A percentile compares a stretch with the other conserved stretches of the same genome.
These are phyloP conservation scores for Cercospora brassicicola DNA, from an alignment of 2,329 filamentous ascomycete species.

Conservation along the genomic window DNA sequence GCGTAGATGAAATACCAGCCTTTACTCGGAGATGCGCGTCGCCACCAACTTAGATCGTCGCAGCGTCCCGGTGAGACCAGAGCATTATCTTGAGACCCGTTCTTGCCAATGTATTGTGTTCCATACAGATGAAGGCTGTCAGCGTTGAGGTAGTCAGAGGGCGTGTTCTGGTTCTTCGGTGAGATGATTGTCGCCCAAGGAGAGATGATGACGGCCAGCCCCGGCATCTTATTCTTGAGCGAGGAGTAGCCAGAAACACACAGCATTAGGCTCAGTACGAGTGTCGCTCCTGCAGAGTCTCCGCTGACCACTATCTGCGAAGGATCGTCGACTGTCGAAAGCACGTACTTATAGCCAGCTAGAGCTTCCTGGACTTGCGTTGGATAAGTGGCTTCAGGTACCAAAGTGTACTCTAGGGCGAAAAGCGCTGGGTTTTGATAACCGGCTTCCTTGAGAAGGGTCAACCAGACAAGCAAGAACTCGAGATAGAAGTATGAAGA, in stretches of 20 bases:
- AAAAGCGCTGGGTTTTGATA: slow-evolving; percentile 77
- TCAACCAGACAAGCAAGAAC: slow-evolving; percentile 72
- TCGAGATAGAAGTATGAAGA: slow-evolving; percentile 82
- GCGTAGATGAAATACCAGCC: slow-evolving; percentile 74
- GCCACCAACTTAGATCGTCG: slow-evolving; percentile 66
- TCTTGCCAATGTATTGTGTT: slow-evolving; percentile 62
- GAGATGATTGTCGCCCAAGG: slow-evolving; percentile 78
- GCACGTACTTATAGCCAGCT: slow-evolving; percentile 68
- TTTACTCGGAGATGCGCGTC: slow-evolving; percentile 61
- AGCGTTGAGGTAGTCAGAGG: slow-evolving; percentile 72
- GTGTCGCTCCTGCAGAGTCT: slow-evolving; percentile 75
- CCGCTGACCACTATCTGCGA: slow-evolving; percentile 69
- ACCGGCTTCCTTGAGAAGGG: slow-evolving; percentile 62
- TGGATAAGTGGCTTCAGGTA: slow-evolving; percentile 72
- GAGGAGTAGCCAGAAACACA: slow-evolving; percentile 57
- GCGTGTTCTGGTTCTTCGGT: slow-evolving; percentile 64
- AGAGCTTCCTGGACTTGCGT: slow-evolving; percentile 70
- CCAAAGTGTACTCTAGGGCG: slow-evolving; percentile 76
- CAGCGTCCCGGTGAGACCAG: slow-evolving; percentile 71
- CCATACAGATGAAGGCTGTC: slow-evolving; percentile 68
- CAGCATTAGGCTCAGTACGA: slow-evolving; percentile 71
- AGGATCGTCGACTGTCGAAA: slow-evolving; percentile 59
- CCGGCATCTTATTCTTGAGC: slow-evolving; percentile 51
- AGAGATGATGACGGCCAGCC: slow-evolving; percentile 71
- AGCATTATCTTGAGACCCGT: slow-evolving; percentile 54